phyloP scores from a whole-genome alignment of 495 filamentous ascomycete species.

The Aspergillus hancockii region DNA sequence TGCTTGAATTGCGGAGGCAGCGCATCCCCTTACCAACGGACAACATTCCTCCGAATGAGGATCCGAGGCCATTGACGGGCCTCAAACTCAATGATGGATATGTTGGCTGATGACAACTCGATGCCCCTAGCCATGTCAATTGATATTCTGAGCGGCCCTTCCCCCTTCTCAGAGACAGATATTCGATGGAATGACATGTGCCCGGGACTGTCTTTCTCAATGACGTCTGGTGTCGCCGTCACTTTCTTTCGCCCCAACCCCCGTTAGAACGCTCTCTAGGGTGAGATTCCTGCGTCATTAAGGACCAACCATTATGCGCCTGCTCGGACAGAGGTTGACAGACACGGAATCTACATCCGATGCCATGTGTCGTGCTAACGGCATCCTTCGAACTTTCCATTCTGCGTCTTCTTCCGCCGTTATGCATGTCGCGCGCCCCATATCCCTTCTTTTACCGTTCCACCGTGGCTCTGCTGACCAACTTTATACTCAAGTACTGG shows the following conservation, averaged over 20 bases:
- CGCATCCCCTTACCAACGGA: background rate
- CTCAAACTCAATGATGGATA: background rate
- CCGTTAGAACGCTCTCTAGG: background rate
- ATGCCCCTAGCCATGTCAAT: background rate
- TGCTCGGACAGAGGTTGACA: background rate
- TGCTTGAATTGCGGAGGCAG: background rate
- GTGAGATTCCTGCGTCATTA: background rate
- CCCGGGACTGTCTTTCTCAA: background rate
- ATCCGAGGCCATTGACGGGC: background rate
- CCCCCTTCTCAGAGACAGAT: background rate
- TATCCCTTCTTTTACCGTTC: background rate
- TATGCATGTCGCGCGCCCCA: background rate
- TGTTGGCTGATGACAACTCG: background rate
- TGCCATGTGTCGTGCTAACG: background rate
- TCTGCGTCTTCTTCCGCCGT: background rate
- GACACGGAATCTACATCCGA: background rate
- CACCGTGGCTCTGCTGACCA: background rate
- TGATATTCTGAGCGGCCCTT: background rate
- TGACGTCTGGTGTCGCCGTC: background rate
- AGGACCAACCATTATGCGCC: background rate
- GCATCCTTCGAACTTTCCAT: background rate
- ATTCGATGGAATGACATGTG: background rate
- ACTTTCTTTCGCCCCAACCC: background rate
- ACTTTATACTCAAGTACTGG: background rate
- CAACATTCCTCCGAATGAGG: background rate